A percentile compares a stretch with the other conserved stretches of the same genome.
Conservation (phyloP, 805 yeast genomes). For the Lipomyces spencermartinsiae region DNA sequence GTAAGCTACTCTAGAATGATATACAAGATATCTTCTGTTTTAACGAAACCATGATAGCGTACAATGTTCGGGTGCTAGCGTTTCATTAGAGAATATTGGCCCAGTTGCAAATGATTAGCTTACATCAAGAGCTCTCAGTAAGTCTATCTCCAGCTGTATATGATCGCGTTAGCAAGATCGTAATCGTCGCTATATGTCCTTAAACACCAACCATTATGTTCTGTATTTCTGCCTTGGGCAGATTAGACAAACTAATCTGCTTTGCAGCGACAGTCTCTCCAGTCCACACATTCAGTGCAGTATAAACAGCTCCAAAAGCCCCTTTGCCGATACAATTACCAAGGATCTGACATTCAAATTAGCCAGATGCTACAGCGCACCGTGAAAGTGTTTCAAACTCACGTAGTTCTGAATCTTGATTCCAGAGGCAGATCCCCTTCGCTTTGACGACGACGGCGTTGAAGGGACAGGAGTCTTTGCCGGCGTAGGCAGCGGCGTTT, state of each 20-base stretch:
- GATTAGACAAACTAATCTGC: conserved; percentile 63
- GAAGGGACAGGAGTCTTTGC: background rate
- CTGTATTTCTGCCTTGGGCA: conserved; percentile 44
- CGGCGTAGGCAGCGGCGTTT: background rate
- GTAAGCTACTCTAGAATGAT: conserved; percentile 62
- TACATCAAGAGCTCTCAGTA: conserved; percentile 62
- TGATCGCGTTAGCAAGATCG: background rate
- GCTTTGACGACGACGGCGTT: background rate
- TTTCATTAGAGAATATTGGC: background rate
- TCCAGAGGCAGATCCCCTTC: conserved; percentile 5
- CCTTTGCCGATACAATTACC: conserved; percentile 82
- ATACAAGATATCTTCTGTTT: conserved; percentile 58
- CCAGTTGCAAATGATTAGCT: background rate
- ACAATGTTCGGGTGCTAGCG: conserved; percentile 65
- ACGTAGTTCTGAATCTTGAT: conserved; percentile 20
- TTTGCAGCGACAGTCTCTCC: conserved; percentile 79
- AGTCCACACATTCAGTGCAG: conserved; percentile 70
- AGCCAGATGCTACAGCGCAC: background rate
- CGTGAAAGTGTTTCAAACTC: background rate
- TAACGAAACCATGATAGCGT: conserved; percentile 70
- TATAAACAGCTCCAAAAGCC: conserved; percentile 87
- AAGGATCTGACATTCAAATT: conserved; percentile 41
- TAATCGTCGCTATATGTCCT: background rate
- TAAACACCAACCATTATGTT: conserved; percentile 50
- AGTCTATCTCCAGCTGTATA: conserved; percentile 73